Evolutionary conservation across 2,329 filamentous ascomycete species (phyloP).

Genomic region (Allantophomopsis cytisporea): DNA sequence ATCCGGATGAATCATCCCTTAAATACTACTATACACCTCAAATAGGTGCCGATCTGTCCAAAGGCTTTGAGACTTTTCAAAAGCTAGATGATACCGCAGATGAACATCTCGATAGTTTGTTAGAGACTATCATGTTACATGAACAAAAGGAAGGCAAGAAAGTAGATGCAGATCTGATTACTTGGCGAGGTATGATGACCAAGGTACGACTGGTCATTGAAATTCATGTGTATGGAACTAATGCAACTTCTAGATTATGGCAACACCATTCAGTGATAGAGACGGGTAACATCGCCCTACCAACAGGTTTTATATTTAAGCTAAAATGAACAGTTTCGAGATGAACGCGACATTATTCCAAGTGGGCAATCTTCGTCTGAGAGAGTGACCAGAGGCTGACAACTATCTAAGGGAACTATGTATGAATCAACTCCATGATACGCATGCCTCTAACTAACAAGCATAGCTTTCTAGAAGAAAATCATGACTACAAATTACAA

Average conservation of each 20-base stretch:
- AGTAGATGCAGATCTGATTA: slow-evolving; percentile 68
- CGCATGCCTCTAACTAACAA: slow-evolving; percentile 9
- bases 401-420: slow-evolving; percentile 36
- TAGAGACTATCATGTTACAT: slow-evolving; percentile 60
- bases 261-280: slow-evolving; percentile 65
- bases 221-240: slow-evolving; percentile 1
- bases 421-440: slow-evolving; percentile 15
- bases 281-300: slow-evolving; percentile 46
- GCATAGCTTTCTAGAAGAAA: slow-evolving; percentile 83
- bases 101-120: slow-evolving; percentile 74
- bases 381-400: neutral
- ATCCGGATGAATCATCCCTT: slow-evolving; percentile 64
- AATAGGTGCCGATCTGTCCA: slow-evolving; percentile 60
- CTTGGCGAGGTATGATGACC: slow-evolving; percentile 98
- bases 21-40: slow-evolving; percentile 76
- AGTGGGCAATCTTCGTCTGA: slow-evolving; percentile 34
- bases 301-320: slow-evolving; percentile 1
- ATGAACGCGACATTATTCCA: slow-evolving; percentile 93
- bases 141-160: slow-evolving; percentile 56
- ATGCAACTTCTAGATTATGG: slow-evolving; percentile 54
- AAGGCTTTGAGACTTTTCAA: slow-evolving; percentile 70
- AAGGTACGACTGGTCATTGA: slow-evolving; percentile 44
- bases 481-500: slow-evolving; percentile 58
- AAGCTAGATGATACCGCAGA: slow-evolving; percentile 73
- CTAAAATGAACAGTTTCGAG: slow-evolving; percentile 51